A percentile compares a stretch with the other conserved stretches of the same genome.
These are phyloP conservation scores for Saitozyma podzolica DNA, from an alignment of 768 basidiomycete species.

Conservation along the genomic window DNA sequence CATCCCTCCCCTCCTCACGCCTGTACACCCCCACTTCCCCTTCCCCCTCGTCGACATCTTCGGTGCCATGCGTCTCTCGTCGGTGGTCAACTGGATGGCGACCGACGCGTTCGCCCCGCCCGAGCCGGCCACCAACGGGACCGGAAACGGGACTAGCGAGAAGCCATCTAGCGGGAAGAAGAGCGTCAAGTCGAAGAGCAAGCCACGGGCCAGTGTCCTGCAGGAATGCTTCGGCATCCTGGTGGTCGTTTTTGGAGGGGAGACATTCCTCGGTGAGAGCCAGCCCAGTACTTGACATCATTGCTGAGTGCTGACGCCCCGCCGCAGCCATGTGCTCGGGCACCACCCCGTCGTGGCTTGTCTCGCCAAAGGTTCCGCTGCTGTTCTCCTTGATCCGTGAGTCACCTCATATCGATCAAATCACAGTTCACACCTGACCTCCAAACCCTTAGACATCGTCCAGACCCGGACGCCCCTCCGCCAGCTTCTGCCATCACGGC, in stretches of 20 bases:
- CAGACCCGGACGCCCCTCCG: conserved; percentile 55
- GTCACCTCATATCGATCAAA: background rate
- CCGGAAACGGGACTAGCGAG: background rate
- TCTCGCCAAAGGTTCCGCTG: conserved; percentile 66
- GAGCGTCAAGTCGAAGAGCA: conserved; percentile 10
- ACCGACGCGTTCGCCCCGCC: conserved; percentile 29
- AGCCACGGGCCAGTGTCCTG: conserved; percentile 27
- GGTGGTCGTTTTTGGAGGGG: conserved; percentile 49
- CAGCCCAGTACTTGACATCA: background rate
- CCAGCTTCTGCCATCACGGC: conserved; percentile 63
- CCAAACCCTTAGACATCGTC: conserved; percentile 28
- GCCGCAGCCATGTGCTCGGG: conserved; percentile 38
- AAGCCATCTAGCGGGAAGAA: background rate
- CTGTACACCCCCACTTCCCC: conserved; percentile 32
- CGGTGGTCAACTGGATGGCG: conserved; percentile 41
- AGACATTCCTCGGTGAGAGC: conserved; percentile 46
- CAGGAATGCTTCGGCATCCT: conserved; percentile 46
- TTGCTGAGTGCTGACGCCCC: conserved; percentile 3
- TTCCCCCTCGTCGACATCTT: conserved; percentile 34
- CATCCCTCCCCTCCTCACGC: conserved; percentile 15
- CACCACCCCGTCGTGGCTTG: conserved; percentile 71
- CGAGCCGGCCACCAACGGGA: background rate
- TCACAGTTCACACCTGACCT: background rate
- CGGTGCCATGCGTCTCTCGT: conserved; percentile 34
- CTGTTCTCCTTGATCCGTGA: conserved; percentile 67